Evolutionary conservation across 169 alveolate genomes (phyloP).

Genomic region (Cystoisospora suis): DNA sequence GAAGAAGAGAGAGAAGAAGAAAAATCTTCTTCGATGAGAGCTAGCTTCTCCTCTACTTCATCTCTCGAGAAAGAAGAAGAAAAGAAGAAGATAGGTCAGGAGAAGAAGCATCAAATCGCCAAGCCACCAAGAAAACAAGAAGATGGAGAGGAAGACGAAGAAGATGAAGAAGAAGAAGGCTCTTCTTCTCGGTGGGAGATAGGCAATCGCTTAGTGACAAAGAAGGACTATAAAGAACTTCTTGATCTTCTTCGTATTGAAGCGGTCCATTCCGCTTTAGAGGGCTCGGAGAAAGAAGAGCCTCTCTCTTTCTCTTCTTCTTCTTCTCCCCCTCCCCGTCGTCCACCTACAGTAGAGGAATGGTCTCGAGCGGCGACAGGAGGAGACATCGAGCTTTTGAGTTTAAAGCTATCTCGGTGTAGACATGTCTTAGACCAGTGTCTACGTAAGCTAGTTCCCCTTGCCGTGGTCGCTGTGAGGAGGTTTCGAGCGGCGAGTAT

Average conservation of each 20-base stretch:
- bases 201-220: background rate
- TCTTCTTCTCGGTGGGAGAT: background rate
- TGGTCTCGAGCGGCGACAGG: conserved; percentile 24
- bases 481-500: conserved; percentile 10
- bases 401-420: background rate
- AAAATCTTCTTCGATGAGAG: too few relatives aligned
- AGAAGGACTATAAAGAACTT: background rate
- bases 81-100: too few relatives aligned
- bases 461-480: background rate
- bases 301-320: background rate
- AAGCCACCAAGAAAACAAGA: too few relatives aligned
- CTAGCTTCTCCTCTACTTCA: too few relatives aligned
- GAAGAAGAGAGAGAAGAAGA: too few relatives aligned
- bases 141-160: background rate
- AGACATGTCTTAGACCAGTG: background rate
- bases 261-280: conserved; percentile 1
- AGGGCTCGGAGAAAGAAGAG: conserved; percentile 3
- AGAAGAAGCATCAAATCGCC: too few relatives aligned
- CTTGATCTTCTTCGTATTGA: conserved; percentile 9
- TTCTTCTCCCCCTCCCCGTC: background rate
- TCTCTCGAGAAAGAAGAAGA: too few relatives aligned
- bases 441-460: conserved; percentile 7
- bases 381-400: conserved; percentile 1
- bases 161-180: background rate
- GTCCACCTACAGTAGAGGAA: conserved; percentile 22